These are phyloP conservation scores for Xylariaceae sp. DNA, from an alignment of 2,329 filamentous ascomycete species.

Conservation along the genomic window DNA sequence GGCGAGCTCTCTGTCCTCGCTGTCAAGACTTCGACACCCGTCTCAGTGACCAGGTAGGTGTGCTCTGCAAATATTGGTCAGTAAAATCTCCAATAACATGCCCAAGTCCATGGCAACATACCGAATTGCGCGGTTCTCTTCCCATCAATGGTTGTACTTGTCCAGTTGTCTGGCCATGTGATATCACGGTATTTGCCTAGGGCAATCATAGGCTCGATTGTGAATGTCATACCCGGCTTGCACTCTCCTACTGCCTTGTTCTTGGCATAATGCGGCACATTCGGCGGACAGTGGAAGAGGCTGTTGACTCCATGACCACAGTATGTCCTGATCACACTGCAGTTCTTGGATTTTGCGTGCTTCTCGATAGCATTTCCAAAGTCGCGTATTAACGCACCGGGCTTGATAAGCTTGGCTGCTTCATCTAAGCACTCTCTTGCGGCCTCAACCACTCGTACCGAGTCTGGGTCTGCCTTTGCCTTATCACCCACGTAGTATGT, in stretches of 20 bases:
- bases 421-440: constrained; percentile 86
- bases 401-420: constrained; percentile 88
- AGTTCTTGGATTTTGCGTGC: constrained; percentile 78
- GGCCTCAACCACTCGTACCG: constrained; percentile 85
- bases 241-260: constrained; percentile 95
- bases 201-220: constrained; percentile 98
- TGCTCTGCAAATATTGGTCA: constrained; percentile 56
- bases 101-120: constrained; percentile 31
- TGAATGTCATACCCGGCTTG: constrained; percentile 97
- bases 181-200: constrained; percentile 86
- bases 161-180: constrained; percentile 99
- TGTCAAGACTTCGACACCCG: constrained; percentile 78
- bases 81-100: background rate
- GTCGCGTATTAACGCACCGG: constrained; percentile 86
- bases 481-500: constrained; percentile 97
- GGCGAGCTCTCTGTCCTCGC: constrained; percentile 69
- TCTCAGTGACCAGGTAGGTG: constrained; percentile 77
- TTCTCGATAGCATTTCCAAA: constrained; percentile 96
- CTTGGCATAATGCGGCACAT: constrained; percentile 95
- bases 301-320: constrained; percentile 94
- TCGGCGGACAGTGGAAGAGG: constrained; percentile 89
- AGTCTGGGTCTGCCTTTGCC: constrained; percentile 76
- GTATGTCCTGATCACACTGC: constrained; percentile 92
- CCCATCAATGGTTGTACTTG: constrained; percentile 87
- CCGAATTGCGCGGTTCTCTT: constrained; percentile 89